Base-by-base conservation (phyloP, 2,329 filamentous ascomycete genomes). In the Phialophora chinensis region DNA sequence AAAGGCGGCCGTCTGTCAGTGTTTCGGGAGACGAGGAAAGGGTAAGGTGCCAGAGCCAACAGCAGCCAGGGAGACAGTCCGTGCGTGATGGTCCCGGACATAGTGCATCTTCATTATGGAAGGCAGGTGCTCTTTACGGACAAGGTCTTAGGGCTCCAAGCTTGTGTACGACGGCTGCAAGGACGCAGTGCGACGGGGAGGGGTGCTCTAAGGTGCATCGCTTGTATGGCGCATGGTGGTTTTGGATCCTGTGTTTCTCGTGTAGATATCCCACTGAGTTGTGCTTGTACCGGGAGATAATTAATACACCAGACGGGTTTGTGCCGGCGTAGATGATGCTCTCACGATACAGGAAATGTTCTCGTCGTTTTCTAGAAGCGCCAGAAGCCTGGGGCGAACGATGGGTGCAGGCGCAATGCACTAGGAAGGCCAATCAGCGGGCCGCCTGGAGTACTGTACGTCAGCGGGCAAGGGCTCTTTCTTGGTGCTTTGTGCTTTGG, bases 201-300 rank as follows among this genome's bases (percentile, higher is more conserved):
- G 38, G 20, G 55, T 58, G 14, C 29, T 42, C 33, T 60, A 47
- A 47, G 62, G 20, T 66, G 68, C 68, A 69, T 69, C 65, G 68
- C 68, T 55, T 33, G 53, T 33, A 56, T 44, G 67, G 67, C 65
- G 67, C 67, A 65, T 62, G 62, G 65, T 55, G 63, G 50, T 60
- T 61, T 65, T 67, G 68, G 63, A 68, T 61, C 66, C 65, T 33
- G 53, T n/a, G 35, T 55, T 66, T 67, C 61, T 70, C 64, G 68
- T 68, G 63, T 69, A 70, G 69, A 70, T 70, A 70, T 69, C 69
- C 68, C 68, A 66, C 62, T 67, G 57, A 47, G 66, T 65, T 70
- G 55, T 63, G 63, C 55, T 68, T 64, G 27, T 42, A 66, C 60
- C 68, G 25, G 60, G 50, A 63, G 60, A 64, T 55, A 55, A 20